Conservation (phyloP, 2,329 filamentous ascomycete species). For the Gyromitra esculenta region DNA sequence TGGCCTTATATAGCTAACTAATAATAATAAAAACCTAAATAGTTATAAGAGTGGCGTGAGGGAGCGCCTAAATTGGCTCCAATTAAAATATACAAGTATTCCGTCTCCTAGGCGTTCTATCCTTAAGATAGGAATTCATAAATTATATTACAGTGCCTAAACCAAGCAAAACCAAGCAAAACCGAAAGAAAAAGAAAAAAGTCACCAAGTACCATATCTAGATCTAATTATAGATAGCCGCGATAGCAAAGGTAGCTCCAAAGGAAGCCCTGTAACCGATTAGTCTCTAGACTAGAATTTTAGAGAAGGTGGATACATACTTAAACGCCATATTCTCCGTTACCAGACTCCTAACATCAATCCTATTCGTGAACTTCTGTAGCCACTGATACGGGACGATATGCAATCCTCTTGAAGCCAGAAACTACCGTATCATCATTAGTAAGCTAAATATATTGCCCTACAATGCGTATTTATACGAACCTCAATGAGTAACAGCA, state of each 20-base stretch:
- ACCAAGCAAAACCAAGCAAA: background rate
- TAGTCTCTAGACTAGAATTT: background rate
- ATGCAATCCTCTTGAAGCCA: slow-evolving; percentile 52
- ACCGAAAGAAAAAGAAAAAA: background rate
- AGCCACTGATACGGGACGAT: slow-evolving; percentile 50
- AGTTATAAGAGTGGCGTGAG: no score
- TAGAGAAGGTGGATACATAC: slow-evolving; percentile 32
- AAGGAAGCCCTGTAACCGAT: slow-evolving; percentile 52
- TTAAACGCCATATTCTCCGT: slow-evolving; percentile 55
- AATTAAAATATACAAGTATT: background rate
- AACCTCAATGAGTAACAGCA: slow-evolving; percentile 54
- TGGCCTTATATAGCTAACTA: no score
- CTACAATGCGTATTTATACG: background rate
- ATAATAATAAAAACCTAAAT: no score
- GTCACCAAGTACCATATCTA: background rate
- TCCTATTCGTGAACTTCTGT: slow-evolving; percentile 46
- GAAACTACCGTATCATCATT: slow-evolving; percentile 17
- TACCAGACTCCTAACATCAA: slow-evolving; percentile 51
- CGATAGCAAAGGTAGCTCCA: slow-evolving; percentile 51
- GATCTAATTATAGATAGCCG: slow-evolving; percentile 50
- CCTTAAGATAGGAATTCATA: background rate
- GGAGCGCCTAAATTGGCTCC: no score
- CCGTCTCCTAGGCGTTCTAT: background rate
- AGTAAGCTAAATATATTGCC: background rate
- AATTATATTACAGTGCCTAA: background rate